Base-by-base conservation (phyloP, 768 basidiomycete genomes). In the Trametes cinnabarina region DNA sequence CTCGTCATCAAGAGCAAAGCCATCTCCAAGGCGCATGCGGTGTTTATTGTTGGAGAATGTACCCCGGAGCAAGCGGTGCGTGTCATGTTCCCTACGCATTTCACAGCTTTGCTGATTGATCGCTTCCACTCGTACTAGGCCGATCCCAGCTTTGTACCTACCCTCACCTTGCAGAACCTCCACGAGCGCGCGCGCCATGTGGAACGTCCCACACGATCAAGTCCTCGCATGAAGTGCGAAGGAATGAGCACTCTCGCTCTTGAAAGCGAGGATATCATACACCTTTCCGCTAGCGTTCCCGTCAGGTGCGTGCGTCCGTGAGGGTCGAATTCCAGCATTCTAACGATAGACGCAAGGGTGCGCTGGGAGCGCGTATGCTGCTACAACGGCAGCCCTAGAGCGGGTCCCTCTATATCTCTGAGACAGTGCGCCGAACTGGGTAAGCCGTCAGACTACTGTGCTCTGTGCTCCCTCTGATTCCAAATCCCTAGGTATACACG, bases 21-120 rank as follows among this genome's bases (percentile, higher is more conserved):
- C 66, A 77, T 92, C 44, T 91, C 89, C 0, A 76, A 78, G 26
- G 73, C 81, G 20, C 85, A 88, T 61, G 83, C 82, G 47, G 70
- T 76, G 47, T 80, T 92, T 54, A 71, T 73, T 5, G 84, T 91
- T 3, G 84, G 77, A 1, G 60, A 72, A 3, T 86, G 77, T 52
- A 71, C 79, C 1, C 61, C 67, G 14, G 81, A 83, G 37, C 78
- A 88, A 57, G 76, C 78, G 57, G 89, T 90, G 65, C 57, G 86
- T 75, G 20, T 46, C 15, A n/a, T 12, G 34, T 47, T 42, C 58
- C 19, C 8, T 59, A 19, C 34, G 41, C 4, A 39, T 32, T 3
- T 35, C 44, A 20, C 9, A 1, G n/a, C 54, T 17, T 37, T n/a
- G 17, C 17, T n/a, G 23, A 23, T 30, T 8, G 40, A n/a, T n/a